Conservation (phyloP, 2,329 filamentous ascomycete genomes). For the Aspergillus pseudoviridinutans region DNA sequence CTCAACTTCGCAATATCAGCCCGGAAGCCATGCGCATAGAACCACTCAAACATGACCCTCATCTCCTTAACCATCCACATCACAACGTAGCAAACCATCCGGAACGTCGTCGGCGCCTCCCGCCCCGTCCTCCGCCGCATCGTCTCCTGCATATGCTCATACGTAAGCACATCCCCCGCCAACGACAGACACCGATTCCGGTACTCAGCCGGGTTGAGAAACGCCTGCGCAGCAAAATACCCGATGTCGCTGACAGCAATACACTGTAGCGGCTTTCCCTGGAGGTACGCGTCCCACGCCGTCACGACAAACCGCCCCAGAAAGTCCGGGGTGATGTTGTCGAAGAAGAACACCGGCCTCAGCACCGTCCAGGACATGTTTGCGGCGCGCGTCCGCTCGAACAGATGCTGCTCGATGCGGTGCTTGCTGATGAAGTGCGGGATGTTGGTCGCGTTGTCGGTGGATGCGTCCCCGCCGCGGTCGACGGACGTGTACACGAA, state of each 20-base stretch:
- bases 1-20: slow-evolving; percentile 44
- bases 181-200: slow-evolving; percentile 34
- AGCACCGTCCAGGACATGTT: slow-evolving; percentile 60
- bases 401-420: slow-evolving; percentile 59
- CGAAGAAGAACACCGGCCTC: slow-evolving; percentile 61
- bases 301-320: slow-evolving; percentile 48
- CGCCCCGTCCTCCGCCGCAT: slow-evolving; percentile 47
- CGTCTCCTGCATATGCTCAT: slow-evolving; percentile 41
- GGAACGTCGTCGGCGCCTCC: slow-evolving; percentile 34
- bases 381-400: slow-evolving; percentile 40
- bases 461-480: slow-evolving; percentile 54
- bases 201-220: slow-evolving; percentile 44
- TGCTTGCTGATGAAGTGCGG: slow-evolving; percentile 62
- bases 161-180: slow-evolving; percentile 51
- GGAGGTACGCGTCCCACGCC: slow-evolving; percentile 36
- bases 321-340: slow-evolving; percentile 49
- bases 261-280: slow-evolving; percentile 43
- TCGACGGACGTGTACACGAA: slow-evolving; percentile 65
- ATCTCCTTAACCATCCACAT: neutral
- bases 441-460: slow-evolving; percentile 52
- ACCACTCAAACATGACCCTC: slow-evolving; percentile 50
- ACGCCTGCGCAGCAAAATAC: slow-evolving; percentile 48
- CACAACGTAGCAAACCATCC: slow-evolving; percentile 32
- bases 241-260: slow-evolving; percentile 50
- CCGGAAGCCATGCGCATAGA: slow-evolving; percentile 45